Evolutionary conservation across 495 filamentous ascomycete genomes (phyloP), one percentile per base, ranked within the genome.

Genomic region (Pseudotulostoma volvatum): DNA sequence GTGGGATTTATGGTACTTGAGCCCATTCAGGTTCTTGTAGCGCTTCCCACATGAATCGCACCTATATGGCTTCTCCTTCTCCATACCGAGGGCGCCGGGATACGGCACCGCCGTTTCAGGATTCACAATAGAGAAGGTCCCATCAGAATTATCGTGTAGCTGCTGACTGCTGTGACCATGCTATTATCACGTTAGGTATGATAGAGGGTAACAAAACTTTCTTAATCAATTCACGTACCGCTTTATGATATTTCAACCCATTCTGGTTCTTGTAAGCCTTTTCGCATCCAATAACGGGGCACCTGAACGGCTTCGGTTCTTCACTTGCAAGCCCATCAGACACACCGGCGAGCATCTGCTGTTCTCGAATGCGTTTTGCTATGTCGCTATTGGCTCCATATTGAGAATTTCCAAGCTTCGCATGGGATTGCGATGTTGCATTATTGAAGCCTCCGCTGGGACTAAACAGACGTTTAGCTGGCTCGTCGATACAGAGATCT

Each of bases 221-320:
- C n/a, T n/a, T n/a, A n/a, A n/a, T n/a, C n/a, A n/a, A 9, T 17
- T 28, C 15, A 67, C 75, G 59, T 67, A 81, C 77, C 54, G 70
- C 59, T 61, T 76, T 76, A 51, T 76, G 73, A 41, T 81, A 92
- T 69, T 96, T 96, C 21, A 99, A 66, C 21, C 90, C 90, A 49
- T 99, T 99, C 50, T 96, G 90, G 56, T 99, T 99, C 70, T 99
- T 99, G 59, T 99, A 99, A 9, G 90, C 90, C 66, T 99, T 99
- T 56, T 99, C 90, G 52, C 90, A 99, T 13, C 90, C 90, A 50
- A 96, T 93, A 32, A 99, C 90, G 7, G 92, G 90, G 55, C 90
- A 99, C 50, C 81, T 80, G 70, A 93, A 96, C 0, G 90, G 90
- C 61, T 95, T 99, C 44, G 84, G 79, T 48, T 96, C 86, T 43